Percentiles rank a stretch among this genome's conserved stretches.
Evolutionary conservation across 257 asterid genomes (phyloP).

Genomic region (Ocimum tenuiflorum): DNA sequence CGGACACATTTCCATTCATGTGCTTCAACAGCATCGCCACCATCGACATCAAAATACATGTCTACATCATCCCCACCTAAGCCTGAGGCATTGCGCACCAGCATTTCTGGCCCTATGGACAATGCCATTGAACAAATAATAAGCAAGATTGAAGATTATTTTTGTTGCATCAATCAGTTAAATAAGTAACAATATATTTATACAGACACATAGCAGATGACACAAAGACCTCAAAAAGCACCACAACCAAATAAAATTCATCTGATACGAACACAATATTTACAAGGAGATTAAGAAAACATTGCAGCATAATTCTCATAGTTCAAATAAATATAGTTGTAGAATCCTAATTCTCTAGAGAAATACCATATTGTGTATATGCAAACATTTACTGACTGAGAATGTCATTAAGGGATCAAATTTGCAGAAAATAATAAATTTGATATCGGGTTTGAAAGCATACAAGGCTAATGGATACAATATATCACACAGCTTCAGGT

Average conservation of each 20-base stretch:
- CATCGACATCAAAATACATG: conserved; percentile 55
- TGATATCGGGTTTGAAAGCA: too few species aligned
- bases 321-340: too few species aligned
- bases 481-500: too few species aligned
- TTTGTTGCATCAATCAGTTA: not conserved
- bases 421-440: too few species aligned
- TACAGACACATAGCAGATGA: not conserved
- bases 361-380: too few species aligned
- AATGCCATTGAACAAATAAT: conserved; percentile 22
- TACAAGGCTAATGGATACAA: too few species aligned
- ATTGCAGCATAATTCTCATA: too few species aligned
- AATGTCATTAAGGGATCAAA: too few species aligned
- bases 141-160: conserved; percentile 7
- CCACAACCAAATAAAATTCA: not conserved
- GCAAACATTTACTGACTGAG: too few species aligned
- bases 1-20: conserved; percentile 95
- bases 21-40: conserved; percentile 76
- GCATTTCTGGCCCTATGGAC: conserved; percentile 75
- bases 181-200: conserved; percentile 1
- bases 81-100: conserved; percentile 67
- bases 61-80: conserved; percentile 38
- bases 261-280: not conserved
- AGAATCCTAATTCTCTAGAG: too few species aligned
- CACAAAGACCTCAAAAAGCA: too few species aligned
- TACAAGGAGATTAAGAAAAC: not conserved